A percentile compares a stretch with the other conserved stretches of the same genome.
These are phyloP conservation scores for Staphylotrichum longicolle DNA, from an alignment of 495 filamentous ascomycete species.

Conservation along the genomic window DNA sequence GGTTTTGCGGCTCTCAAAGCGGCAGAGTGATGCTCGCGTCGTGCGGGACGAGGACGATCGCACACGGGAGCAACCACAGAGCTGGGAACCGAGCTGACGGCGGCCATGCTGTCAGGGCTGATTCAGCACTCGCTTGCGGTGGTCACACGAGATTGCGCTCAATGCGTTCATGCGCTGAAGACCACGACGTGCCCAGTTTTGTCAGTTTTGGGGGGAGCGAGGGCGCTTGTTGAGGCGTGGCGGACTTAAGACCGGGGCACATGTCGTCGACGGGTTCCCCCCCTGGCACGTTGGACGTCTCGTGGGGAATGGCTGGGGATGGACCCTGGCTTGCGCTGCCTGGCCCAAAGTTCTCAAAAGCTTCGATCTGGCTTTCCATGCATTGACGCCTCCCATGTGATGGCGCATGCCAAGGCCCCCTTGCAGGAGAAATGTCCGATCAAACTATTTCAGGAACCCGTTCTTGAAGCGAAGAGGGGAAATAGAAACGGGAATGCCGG, in stretches of 20 bases:
- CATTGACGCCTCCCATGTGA: conserved; percentile 2
- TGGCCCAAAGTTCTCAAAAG: background rate
- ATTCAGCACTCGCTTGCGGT: conserved; percentile 28
- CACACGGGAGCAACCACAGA: conserved; percentile 28
- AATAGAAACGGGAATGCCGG: no score
- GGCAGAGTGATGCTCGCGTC: background rate
- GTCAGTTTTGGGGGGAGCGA: background rate
- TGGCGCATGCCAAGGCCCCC: conserved; percentile 13
- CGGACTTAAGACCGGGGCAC: background rate
- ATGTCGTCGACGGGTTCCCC: background rate
- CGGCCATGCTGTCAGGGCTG: conserved; percentile 23
- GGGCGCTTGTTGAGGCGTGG: background rate
- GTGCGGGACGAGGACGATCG: conserved; percentile 28
- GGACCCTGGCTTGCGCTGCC: background rate
- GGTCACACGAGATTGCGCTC: conserved; percentile 32
- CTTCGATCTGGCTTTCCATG: conserved; percentile 19
- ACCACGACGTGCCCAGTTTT: background rate
- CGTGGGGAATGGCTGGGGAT: background rate
- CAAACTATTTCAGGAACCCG: background rate
- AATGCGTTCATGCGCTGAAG: conserved; percentile 39
- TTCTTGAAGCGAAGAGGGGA: background rate
- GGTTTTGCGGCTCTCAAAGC: background rate
- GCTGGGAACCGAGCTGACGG: conserved; percentile 22
- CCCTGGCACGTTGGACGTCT: background rate
- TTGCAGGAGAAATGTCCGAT: conserved; percentile 16